Evolutionary conservation across 768 basidiomycete genomes (phyloP).

Genomic region (Boletellus emodensis): DNA sequence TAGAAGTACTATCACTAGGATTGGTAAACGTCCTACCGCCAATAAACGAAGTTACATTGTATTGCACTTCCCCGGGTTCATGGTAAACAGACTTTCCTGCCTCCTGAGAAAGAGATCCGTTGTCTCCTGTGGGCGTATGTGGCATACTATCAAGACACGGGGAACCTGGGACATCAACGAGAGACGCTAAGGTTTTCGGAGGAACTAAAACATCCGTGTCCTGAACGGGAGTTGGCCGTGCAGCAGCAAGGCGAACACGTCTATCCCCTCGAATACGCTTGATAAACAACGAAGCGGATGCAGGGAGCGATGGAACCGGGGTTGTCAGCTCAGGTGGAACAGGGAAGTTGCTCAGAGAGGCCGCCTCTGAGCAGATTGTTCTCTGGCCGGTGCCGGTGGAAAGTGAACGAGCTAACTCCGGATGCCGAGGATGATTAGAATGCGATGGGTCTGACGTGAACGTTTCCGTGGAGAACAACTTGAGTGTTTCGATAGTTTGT

Average conservation of each 20-base stretch:
- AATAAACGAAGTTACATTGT: constrained; percentile 75
- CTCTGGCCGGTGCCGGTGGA: constrained; percentile 24
- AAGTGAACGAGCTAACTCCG: constrained; percentile 18
- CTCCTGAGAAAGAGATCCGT: constrained; percentile 7
- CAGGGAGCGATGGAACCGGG: constrained; percentile 16
- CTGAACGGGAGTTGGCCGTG: constrained; percentile 2
- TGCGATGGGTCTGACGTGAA: constrained; percentile 27
- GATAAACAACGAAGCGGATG: constrained; percentile 8
- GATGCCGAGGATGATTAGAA: constrained; percentile 30
- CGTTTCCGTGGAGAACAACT: constrained; percentile 36
- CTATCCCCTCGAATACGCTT: constrained; percentile 23
- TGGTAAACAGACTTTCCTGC: constrained; percentile 21
- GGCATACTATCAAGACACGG: constrained; percentile 14
- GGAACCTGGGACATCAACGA: constrained; percentile 19
- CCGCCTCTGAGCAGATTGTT: constrained; percentile 47
- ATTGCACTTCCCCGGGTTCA: constrained; percentile 51
- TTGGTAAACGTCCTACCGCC: constrained; percentile 34
- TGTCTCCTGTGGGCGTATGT: constrained; percentile 15
- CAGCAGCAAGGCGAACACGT: constrained; percentile 15
- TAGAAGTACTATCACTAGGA: not conserved
- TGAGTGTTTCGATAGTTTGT: constrained; percentile 56
- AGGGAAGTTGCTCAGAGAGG: constrained; percentile 71
- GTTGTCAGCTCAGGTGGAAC: constrained; percentile 45
- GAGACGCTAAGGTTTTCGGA: constrained; percentile 25
- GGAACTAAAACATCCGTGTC: constrained; percentile 14